Evolutionary conservation across 1,139 yeast species (phyloP), one percentile per base, ranked within the genome.

Genomic region (Zygoascus meyerae): DNA sequence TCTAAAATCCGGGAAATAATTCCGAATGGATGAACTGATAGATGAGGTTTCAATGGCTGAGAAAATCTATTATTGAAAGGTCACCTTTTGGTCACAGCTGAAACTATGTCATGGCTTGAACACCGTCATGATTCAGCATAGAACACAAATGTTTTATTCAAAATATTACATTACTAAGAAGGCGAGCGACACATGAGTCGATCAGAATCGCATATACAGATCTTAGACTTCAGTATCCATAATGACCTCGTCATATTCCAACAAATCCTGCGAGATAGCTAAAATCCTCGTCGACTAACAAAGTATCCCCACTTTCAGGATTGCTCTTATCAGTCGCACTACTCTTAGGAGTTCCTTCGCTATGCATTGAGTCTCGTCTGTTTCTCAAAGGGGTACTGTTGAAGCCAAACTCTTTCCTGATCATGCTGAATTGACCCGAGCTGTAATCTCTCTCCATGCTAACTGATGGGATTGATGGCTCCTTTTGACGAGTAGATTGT

Each of bases 181-280:
- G 7, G 26, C 26, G 26, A n/a, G n/a, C n/a, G n/a, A n/a, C 26
- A 21, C 26, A 21, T 4, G 26, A 21, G 26, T n/a, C n/a, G n/a
- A n/a, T n/a, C n/a, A n/a, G n/a, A n/a, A n/a, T n/a, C n/a, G n/a
- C n/a, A n/a, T n/a, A n/a, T n/a, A n/a, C n/a, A n/a, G n/a, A n/a
- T n/a, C n/a, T n/a, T n/a, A n/a, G n/a, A n/a, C n/a, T n/a, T n/a
- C n/a, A n/a, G n/a, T n/a, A n/a, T n/a, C n/a, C n/a, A n/a, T n/a
- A n/a, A n/a, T n/a, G n/a, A n/a, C n/a, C n/a, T n/a, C n/a, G 9
- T 35, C 21, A 35, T 10, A 11, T 35, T 17, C 39, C 58, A 11
- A 64, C 63, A 12, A 62, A 53, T 9, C 63, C 59, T 0, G 67
- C 68, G 36, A 64, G 51, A 48, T 64, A 64, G 16, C 61, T 48